phyloP scores from a whole-genome alignment of 352 stramenopile species.

The Phytopythium cucurbitacearum region DNA sequence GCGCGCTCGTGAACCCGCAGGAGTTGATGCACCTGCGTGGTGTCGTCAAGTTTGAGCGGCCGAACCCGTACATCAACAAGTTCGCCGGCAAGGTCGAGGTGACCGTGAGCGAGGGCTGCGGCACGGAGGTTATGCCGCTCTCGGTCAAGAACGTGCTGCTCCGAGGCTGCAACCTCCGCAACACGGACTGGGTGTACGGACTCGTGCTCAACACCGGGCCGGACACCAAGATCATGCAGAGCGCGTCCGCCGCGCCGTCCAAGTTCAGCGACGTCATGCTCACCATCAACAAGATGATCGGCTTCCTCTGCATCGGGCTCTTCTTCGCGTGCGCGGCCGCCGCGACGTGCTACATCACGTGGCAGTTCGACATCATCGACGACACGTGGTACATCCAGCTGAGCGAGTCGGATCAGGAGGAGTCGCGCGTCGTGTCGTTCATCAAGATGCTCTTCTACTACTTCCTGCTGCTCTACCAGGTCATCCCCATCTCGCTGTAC shows the following conservation, averaged over 20 bases:
- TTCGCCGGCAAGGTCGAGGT: slow-evolving; percentile 84
- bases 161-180: slow-evolving; percentile 83
- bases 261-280: slow-evolving; percentile 87
- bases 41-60: slow-evolving; percentile 66
- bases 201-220: slow-evolving; percentile 88
- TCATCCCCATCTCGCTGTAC: slow-evolving; percentile 93
- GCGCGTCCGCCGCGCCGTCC: slow-evolving; percentile 56
- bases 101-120: slow-evolving; percentile 53
- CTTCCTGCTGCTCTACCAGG: slow-evolving; percentile 88
- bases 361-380: slow-evolving; percentile 66
- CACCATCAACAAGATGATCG: slow-evolving; percentile 79
- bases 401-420: slow-evolving; percentile 20
- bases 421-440: slow-evolving; percentile 46
- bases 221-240: slow-evolving; percentile 92
- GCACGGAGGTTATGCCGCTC: slow-evolving; percentile 69
- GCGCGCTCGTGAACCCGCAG: slow-evolving; percentile 35
- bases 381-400: slow-evolving; percentile 77
- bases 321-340: slow-evolving; percentile 62
- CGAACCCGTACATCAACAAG: slow-evolving; percentile 87
- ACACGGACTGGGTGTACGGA: slow-evolving; percentile 86
- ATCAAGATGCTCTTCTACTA: slow-evolving; percentile 92
- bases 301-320: slow-evolving; percentile 58
- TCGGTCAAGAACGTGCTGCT: slow-evolving; percentile 89
- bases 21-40: slow-evolving; percentile 56
- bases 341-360: slow-evolving; percentile 72